Conservation (phyloP, 306 rosid genomes). For the Gastrolobium bilobum region DNA sequence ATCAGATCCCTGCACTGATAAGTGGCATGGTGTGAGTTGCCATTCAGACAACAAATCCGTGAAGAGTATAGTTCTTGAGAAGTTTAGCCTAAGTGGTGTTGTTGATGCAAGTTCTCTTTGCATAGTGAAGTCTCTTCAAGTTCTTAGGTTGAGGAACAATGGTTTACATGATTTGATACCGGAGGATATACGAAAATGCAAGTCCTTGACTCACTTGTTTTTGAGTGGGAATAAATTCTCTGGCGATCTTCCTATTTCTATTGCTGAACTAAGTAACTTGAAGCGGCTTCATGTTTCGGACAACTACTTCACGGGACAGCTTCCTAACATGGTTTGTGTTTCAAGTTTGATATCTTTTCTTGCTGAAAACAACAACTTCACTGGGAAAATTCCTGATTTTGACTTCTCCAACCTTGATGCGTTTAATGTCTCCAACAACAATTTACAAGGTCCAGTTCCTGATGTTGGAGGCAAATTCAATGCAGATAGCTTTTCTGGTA, state of each 20-base stretch:
- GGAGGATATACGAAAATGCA: slow-evolving; percentile 60
- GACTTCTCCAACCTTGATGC: slow-evolving; percentile 61
- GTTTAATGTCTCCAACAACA: slow-evolving; percentile 71
- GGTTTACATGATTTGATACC: slow-evolving; percentile 52
- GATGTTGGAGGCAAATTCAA: slow-evolving; percentile 55
- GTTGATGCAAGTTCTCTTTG: slow-evolving; percentile 61
- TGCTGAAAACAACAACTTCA: slow-evolving; percentile 61
- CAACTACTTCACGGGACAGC: slow-evolving; percentile 61
- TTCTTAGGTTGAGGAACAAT: slow-evolving; percentile 57
- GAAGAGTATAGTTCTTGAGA: slow-evolving; percentile 55
- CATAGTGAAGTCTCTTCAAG: slow-evolving; percentile 41
- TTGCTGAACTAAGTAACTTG: slow-evolving; percentile 52
- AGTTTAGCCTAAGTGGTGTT: slow-evolving; percentile 48
- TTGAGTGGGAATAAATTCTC: slow-evolving; percentile 63
- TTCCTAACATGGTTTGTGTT: slow-evolving; percentile 60
- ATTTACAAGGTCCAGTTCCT: slow-evolving; percentile 62
- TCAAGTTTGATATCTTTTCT: slow-evolving; percentile 61
- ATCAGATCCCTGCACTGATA: slow-evolving; percentile 68
- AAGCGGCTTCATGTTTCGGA: slow-evolving; percentile 55
- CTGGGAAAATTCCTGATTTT: slow-evolving; percentile 62
- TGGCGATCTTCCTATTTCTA: slow-evolving; percentile 60
- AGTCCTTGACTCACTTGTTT: slow-evolving; percentile 57
- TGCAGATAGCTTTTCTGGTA: slow-evolving; percentile 64
- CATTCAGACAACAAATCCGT: slow-evolving; percentile 38
- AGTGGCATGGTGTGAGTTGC: slow-evolving; percentile 67